Base-by-base conservation (phyloP, 192 early-diverging fungal species). In the Linnemannia elongata region DNA sequence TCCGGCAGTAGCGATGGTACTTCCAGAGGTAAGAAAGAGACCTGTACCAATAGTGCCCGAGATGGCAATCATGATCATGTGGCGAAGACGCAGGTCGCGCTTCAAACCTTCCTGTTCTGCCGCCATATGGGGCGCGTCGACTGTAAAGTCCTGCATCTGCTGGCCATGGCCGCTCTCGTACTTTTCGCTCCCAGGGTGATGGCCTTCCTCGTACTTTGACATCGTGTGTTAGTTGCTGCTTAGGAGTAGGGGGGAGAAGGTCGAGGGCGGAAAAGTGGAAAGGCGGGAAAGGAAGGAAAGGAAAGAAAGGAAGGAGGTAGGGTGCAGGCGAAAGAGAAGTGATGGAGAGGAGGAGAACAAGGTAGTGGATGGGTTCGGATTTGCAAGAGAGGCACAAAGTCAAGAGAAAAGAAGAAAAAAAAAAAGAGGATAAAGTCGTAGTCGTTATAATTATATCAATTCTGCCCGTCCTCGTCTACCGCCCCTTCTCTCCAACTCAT, bases 11-110 rank as follows among this genome's bases (percentile, higher is more conserved):
- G 94, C 92, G 30, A 97, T 90, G 18, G 94, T 93, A 5, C 85
- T 81, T 72, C 94, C 96, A 71, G 93, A 93, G 38, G 96, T 95
- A 79, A 96, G 89, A 82, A 97, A 97, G 27, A 97, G 86, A 38
- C 96, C 96, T 6, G 96, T 97, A 38, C 96, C 90, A 30, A 91
- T 91, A 10, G 90, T 91, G 52, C 96, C 96, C 63, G 94, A 95
- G 41, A 97, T 90, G 27, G 95, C 93, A 69, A 97, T 93, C 92
- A 93, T 93, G 75, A 89, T 80, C 91, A 93, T 91, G 71, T 93
- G 92, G 22, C 92, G 89, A 20, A 90, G 84, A 57, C 88, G 91
- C 72, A 93, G 90, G 76, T 84, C 86, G 33, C 92, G 91, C 82
- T 92, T 83, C 24, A 93, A 88, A 79, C 88, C 78, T 39, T 49